Evolutionary conservation across 768 basidiomycete species (phyloP), one percentile per base, ranked within the genome.

Genomic region (Trichaptum fuscoviolaceum): DNA sequence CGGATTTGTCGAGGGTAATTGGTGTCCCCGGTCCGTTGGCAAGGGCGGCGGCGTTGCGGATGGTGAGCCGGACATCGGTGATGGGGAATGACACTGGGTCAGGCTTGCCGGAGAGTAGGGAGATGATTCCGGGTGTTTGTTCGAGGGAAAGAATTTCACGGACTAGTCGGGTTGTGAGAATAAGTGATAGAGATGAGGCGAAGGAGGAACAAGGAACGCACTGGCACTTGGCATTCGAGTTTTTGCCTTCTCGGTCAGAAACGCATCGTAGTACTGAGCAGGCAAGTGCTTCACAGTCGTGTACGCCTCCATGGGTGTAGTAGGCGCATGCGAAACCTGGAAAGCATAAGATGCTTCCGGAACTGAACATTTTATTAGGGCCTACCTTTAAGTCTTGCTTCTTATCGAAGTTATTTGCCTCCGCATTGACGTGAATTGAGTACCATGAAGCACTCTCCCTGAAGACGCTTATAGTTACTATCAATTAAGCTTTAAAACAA

Each of bases 21-120:
- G 80, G 74, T 1, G 78, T 77, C 20, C 42, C 42, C 12, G 12
- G 42, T 35, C 87, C 84, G 63, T 81, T 73, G 25, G 71, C 68
- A 15, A 79, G 77, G 65, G 84, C 77, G 26, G 73, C 75, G 2
- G 84, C 85, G 15, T 85, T 83, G 12, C 42, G 42, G 42, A 52
- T 52, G 42, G 42, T 52, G 20, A 52, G 42, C 65, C 83, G 87
- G 71, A 99, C 79, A 0, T 89, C 87, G 1, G 88, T 87, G 79
- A 99, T 92, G 1, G 96, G 96, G 79, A 97, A 99, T n/a, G 93
- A 91, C n/a, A 83, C 80, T 8, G 88, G 83, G 72, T 96, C 95
- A 7, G 96, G 96, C 76, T 96, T 95, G 30, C 96, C 96, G 0
- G 95, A 95, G 7, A 96, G 85, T 30, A 95, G 75, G 3, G 90